These are phyloP conservation scores for Lachancea lanzarotensis DNA, from an alignment of 805 yeast genomes.

Conservation along the genomic window DNA sequence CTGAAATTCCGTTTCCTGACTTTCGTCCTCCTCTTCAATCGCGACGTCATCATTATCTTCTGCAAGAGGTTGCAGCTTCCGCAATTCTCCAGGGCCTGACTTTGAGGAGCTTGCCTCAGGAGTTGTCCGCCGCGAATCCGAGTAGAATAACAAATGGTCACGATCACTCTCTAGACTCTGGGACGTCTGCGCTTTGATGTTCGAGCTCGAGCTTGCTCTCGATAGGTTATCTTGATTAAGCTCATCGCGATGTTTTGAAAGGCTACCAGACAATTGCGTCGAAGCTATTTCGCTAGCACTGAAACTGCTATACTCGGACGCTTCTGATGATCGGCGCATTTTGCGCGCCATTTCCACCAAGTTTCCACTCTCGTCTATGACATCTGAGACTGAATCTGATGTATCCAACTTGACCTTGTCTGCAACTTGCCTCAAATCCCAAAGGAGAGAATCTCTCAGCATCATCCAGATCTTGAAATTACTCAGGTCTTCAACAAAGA, in stretches of 20 bases:
- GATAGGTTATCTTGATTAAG: background rate
- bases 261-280: background rate
- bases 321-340: constrained; percentile 7
- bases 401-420: background rate
- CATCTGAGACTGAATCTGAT: constrained; percentile 1
- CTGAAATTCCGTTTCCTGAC: background rate
- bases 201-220: background rate
- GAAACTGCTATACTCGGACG: constrained; percentile 17
- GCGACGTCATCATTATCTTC: constrained; percentile 2
- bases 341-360: background rate
- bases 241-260: background rate
- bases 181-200: background rate
- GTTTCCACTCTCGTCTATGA: background rate
- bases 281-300: constrained; percentile 18
- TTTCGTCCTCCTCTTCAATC: constrained; percentile 10
- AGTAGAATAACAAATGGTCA: background rate
- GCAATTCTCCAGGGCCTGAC: constrained; percentile 3
- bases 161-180: background rate
- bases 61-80: constrained; percentile 4
- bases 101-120: background rate
- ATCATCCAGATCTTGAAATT: constrained; percentile 30
- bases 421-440: constrained; percentile 25
- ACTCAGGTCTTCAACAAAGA: constrained; percentile 26
- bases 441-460: constrained; percentile 29
- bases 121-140: background rate